These are phyloP conservation scores for Phycomyces nitens DNA, from an alignment of 192 early-diverging fungal genomes.

Conservation along the genomic window DNA sequence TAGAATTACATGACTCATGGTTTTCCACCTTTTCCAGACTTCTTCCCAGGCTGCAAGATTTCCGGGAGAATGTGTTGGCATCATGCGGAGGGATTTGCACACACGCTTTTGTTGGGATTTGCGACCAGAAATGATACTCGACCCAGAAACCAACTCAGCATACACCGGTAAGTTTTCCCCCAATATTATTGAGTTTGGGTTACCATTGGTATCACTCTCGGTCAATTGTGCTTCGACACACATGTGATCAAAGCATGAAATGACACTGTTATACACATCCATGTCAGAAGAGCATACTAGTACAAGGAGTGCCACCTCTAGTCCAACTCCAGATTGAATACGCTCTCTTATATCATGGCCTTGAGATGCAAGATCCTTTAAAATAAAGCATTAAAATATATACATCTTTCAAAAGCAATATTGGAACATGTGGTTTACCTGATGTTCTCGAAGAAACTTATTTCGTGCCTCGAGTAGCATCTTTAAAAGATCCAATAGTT, in stretches of 20 bases:
- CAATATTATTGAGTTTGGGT: constrained; percentile 46
- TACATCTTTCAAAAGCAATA: no score
- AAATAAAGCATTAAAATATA: not conserved
- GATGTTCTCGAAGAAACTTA: constrained; percentile 44
- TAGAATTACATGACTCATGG: constrained; percentile 36
- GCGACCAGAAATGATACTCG: constrained; percentile 50
- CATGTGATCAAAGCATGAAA: constrained; percentile 62
- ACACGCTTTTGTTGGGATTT: constrained; percentile 73
- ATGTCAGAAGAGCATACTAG: constrained; percentile 67
- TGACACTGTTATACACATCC: constrained; percentile 53
- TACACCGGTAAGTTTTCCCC: constrained; percentile 67
- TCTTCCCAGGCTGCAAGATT: constrained; percentile 81
- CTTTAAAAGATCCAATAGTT: constrained; percentile 62
- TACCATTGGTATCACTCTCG: constrained; percentile 45
- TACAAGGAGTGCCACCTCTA: constrained; percentile 73
- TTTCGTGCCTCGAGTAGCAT: constrained; percentile 60
- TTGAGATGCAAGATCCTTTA: constrained; percentile 39
- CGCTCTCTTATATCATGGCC: constrained; percentile 60
- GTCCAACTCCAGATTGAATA: constrained; percentile 60
- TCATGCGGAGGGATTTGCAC: constrained; percentile 57
- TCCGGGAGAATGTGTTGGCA: constrained; percentile 60
- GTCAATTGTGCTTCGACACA: constrained; percentile 70
- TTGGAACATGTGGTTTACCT: no score
- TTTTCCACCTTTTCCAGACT: constrained; percentile 72
- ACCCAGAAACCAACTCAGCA: constrained; percentile 50